phyloP scores from a whole-genome alignment of 1,139 yeast species.

The Yamadazyma triangularis region DNA sequence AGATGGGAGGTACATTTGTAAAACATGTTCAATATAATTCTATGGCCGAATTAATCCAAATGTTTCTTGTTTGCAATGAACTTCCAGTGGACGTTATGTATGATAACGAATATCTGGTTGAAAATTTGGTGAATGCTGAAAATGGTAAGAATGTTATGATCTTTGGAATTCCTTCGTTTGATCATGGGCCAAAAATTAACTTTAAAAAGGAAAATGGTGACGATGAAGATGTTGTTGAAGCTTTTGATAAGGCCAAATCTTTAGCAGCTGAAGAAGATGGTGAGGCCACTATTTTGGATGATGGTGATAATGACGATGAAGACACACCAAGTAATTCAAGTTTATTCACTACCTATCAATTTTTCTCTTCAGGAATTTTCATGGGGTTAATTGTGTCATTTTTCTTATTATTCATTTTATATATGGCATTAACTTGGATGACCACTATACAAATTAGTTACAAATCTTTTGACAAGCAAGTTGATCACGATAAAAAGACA shows the following conservation, averaged over 20 bases:
- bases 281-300: constrained; percentile 18
- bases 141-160: neutral
- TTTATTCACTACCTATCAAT: constrained; percentile 38
- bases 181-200: no score
- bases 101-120: neutral
- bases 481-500: constrained; percentile 58
- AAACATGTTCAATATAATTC: neutral
- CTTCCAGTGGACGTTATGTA: neutral
- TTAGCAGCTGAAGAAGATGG: constrained; percentile 25
- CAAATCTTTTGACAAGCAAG: constrained; percentile 67
- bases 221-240: constrained; percentile 30
- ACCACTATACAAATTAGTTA: constrained; percentile 61
- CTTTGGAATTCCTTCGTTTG: neutral
- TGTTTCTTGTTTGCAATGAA: neutral
- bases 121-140: neutral
- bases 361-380: constrained; percentile 57
- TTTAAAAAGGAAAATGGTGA: neutral
- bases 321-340: constrained; percentile 13
- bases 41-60: neutral
- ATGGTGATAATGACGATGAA: constrained; percentile 8
- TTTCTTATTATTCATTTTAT: constrained; percentile 47
- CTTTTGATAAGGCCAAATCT: constrained; percentile 30
- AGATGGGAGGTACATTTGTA: neutral
- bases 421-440: constrained; percentile 59
- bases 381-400: constrained; percentile 58